phyloP scores from a whole-genome alignment of 306 rosid genomes.

The Sesbania bispinosa region DNA sequence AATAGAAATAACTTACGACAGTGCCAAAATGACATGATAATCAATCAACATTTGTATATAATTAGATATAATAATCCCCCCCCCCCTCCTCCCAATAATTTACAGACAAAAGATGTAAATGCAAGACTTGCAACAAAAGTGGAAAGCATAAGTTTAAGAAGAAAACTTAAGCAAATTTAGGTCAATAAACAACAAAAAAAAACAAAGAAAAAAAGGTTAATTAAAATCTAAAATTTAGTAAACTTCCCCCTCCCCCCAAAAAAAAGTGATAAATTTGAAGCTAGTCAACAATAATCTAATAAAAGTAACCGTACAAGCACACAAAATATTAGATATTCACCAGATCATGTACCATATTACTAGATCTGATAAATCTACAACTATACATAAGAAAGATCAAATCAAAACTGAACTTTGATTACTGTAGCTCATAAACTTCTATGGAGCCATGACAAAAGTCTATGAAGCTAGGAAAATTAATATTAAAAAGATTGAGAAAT shows the following conservation, averaged over 20 bases:
- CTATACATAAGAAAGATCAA: not conserved
- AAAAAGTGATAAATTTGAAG: not conserved
- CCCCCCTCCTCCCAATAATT: not conserved
- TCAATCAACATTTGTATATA: not conserved
- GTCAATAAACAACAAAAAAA: not conserved
- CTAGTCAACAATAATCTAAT: not conserved
- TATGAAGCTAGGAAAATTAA: too few species aligned
- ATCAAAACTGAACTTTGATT: not conserved
- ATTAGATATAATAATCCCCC: too few species aligned
- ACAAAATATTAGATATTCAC: slow-evolving; percentile 6
- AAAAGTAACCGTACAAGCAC: slow-evolving; percentile 16
- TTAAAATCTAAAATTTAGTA: too few species aligned
- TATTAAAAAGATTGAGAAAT: not conserved
- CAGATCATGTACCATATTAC: slow-evolving; percentile 25
- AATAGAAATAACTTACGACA: too few species aligned
- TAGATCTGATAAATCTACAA: slow-evolving; percentile 32
- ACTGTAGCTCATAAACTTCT: too few species aligned
- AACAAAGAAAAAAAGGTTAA: too few species aligned
- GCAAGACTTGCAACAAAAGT: too few species aligned
- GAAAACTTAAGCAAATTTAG: not conserved
- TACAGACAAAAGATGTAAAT: not conserved
- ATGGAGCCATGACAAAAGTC: too few species aligned
- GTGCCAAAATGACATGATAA: not conserved
- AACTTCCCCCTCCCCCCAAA: too few species aligned
- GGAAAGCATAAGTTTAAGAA: not conserved